Conservation (phyloP, 2,329 filamentous ascomycete genomes). For the Alternaria ethzedia region DNA sequence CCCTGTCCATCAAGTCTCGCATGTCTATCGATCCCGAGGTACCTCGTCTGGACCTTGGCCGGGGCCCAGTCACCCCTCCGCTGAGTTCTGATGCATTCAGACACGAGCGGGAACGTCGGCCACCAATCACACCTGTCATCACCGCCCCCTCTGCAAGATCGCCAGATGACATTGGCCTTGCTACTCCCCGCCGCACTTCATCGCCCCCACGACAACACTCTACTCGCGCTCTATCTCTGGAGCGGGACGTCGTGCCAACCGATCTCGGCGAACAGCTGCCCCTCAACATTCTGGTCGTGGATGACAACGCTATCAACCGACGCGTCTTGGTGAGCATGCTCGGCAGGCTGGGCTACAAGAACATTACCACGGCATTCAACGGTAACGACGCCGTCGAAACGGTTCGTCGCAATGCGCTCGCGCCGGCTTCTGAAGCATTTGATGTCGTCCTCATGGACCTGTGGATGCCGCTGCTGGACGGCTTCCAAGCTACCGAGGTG, state of each 20-base stretch:
- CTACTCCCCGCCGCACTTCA: constrained; percentile 36
- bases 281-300: constrained; percentile 71
- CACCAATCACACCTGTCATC: constrained; percentile 17
- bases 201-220: constrained; percentile 34
- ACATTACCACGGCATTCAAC: constrained; percentile 70
- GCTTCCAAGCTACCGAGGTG: constrained; percentile 69
- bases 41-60: constrained; percentile 20
- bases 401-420: constrained; percentile 55
- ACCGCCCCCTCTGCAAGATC: constrained; percentile 15
- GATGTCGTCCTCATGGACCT: constrained; percentile 76
- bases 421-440: constrained; percentile 50
- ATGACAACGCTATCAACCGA: constrained; percentile 76
- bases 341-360: constrained; percentile 68
- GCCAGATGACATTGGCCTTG: constrained; percentile 23
- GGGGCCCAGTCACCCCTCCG: constrained; percentile 39
- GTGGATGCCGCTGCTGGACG: constrained; percentile 78
- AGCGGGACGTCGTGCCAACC: constrained; percentile 20
- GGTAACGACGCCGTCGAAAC: constrained; percentile 70
- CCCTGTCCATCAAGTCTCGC: constrained; percentile 44
- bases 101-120: constrained; percentile 16
- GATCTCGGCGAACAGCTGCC: constrained; percentile 66
- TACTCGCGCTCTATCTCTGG: constrained; percentile 27
- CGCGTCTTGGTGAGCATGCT: constrained; percentile 71
- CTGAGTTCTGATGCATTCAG: constrained; percentile 31
- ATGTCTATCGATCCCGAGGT: constrained; percentile 40